phyloP scores from a whole-genome alignment of 169 alveolate species.

The Eimeria sp. region DNA sequence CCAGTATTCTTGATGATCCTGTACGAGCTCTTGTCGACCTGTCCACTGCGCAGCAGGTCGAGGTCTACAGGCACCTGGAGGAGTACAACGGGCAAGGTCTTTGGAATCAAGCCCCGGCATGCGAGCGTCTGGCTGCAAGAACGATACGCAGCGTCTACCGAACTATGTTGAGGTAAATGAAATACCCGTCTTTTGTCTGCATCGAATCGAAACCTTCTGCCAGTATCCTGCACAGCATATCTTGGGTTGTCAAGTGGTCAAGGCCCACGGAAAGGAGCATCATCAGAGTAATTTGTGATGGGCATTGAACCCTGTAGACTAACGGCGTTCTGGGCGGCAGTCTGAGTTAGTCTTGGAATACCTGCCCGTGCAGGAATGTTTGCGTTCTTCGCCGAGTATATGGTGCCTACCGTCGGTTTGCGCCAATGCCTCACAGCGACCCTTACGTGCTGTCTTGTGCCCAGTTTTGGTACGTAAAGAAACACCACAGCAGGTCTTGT shows the following conservation, averaged over 20 bases:
- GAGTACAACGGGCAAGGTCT: conserved; percentile 24
- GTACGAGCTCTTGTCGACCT: conserved; percentile 55
- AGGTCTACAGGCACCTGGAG: conserved; percentile 44
- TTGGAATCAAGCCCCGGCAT: conserved; percentile 26
- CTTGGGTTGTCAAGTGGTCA: background rate
- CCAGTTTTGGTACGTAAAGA: conserved; percentile 35
- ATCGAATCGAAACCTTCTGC: background rate
- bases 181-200: background rate
- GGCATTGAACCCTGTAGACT: background rate
- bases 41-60: conserved; percentile 57
- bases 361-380: background rate
- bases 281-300: background rate
- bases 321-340: no score
- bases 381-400: conserved; percentile 66
- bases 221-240: background rate
- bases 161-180: conserved; percentile 29
- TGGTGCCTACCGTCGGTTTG: conserved; percentile 41
- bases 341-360: background rate
- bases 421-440: conserved; percentile 69
- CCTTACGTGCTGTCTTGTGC: conserved; percentile 59
- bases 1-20: conserved; percentile 16
- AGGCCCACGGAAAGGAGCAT: background rate
- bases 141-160: conserved; percentile 54
- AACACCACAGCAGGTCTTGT: background rate
- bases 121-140: conserved; percentile 70